phyloP scores from a whole-genome alignment of 2,329 filamentous ascomycete species.

The Aspergillus awamori region DNA sequence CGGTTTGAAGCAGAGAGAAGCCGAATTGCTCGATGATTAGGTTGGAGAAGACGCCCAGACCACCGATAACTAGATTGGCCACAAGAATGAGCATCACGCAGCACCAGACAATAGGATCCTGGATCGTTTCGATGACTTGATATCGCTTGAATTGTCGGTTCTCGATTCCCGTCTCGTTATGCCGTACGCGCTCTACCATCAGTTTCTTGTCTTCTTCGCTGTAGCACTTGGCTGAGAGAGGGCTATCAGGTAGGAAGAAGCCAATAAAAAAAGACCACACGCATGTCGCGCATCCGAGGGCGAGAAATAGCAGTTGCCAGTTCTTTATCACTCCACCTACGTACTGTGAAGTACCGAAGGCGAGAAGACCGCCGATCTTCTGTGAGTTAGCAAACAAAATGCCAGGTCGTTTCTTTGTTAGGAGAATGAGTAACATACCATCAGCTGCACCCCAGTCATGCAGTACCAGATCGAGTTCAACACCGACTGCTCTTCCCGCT shows the following conservation, averaged over 20 bases:
- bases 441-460: constrained; percentile 67
- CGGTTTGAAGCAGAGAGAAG: constrained; percentile 66
- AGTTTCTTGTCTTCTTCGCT: constrained; percentile 63
- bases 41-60: constrained; percentile 42
- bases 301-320: constrained; percentile 68
- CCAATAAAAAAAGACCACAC: constrained; percentile 53
- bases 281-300: constrained; percentile 56
- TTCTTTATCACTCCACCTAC: constrained; percentile 55
- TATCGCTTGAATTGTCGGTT: constrained; percentile 54
- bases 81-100: constrained; percentile 21
- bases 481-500: constrained; percentile 64
- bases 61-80: constrained; percentile 30
- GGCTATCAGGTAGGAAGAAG: constrained; percentile 64
- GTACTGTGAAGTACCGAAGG: constrained; percentile 53
- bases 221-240: constrained; percentile 68
- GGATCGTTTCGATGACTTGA: constrained; percentile 52
- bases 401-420: too few species aligned
- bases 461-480: constrained; percentile 71
- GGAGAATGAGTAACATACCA: too few species aligned
- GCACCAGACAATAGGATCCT: constrained; percentile 22
- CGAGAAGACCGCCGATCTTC: constrained; percentile 67
- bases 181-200: constrained; percentile 59
- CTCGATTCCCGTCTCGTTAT: constrained; percentile 62
- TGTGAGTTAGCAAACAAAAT: too few species aligned
- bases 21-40: constrained; percentile 68